These are phyloP conservation scores for Umbelopsis sp. DNA, from an alignment of 192 early-diverging fungal genomes.

Conservation along the genomic window DNA sequence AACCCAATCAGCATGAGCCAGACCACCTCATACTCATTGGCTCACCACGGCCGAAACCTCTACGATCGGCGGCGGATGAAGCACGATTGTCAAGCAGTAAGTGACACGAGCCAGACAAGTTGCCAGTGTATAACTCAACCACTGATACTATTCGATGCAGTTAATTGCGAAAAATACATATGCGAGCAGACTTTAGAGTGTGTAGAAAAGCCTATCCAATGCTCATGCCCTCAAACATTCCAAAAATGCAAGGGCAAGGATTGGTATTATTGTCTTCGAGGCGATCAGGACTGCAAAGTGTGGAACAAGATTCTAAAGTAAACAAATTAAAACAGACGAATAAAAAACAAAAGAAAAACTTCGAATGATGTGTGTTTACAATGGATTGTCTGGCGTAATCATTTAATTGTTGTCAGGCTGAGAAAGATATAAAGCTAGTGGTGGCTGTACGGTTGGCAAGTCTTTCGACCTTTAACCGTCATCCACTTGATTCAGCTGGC, in stretches of 20 bases:
- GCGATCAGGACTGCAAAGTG: constrained; percentile 18
- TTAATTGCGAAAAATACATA: constrained; percentile 16
- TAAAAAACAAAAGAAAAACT: background rate
- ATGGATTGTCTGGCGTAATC: background rate
- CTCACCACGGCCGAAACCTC: background rate
- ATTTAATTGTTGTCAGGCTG: constrained; percentile 11
- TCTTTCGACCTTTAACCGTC: too few relatives aligned
- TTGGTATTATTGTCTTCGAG: constrained; percentile 28
- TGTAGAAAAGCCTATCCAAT: constrained; percentile 16
- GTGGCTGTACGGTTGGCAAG: too few relatives aligned
- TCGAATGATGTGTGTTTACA: background rate
- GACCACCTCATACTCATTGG: background rate
- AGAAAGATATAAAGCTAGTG: background rate
- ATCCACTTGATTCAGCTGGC: too few relatives aligned
- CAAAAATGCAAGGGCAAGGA: constrained; percentile 19
- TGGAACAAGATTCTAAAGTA: background rate
- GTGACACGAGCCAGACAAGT: background rate
- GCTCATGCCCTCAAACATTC: constrained; percentile 13
- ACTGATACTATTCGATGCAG: background rate
- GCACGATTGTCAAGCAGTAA: background rate
- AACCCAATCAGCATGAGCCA: background rate
- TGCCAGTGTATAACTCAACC: background rate
- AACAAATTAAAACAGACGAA: background rate
- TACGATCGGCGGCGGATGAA: background rate
- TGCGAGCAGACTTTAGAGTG: constrained; percentile 15